Evolutionary conservation across 345 rosid genomes (phyloP).

Genomic region (Dimocarpus longan): DNA sequence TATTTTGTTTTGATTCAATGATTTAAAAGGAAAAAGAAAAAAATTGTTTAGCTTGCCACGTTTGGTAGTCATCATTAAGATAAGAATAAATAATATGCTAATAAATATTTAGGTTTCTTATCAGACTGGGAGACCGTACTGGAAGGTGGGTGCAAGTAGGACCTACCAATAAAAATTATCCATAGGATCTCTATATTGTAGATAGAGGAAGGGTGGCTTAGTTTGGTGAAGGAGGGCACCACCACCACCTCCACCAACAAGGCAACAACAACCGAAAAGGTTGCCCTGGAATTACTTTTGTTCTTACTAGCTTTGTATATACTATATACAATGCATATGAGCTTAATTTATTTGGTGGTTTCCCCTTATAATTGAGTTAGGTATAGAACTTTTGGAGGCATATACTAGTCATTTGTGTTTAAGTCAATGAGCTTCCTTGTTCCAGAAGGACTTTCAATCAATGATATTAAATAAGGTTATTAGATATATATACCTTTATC

Average conservation of each 20-base stretch:
- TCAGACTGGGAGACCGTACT: constrained; percentile 10
- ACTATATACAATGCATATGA: constrained; percentile 15
- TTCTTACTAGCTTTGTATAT: background rate
- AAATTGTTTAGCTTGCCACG: background rate
- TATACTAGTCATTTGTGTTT: background rate
- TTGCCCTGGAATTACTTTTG: background rate
- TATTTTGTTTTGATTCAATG: background rate
- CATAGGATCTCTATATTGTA: background rate
- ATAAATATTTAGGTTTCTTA: constrained; percentile 10
- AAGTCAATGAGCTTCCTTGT: background rate
- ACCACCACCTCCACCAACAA: constrained; percentile 15
- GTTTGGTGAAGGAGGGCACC: constrained; percentile 26
- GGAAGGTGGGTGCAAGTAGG: constrained; percentile 35
- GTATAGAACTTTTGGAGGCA: background rate
- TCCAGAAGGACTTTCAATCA: background rate
- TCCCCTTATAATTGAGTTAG: constrained; percentile 7
- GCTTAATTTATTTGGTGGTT: constrained; percentile 9
- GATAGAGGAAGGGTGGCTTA: constrained; percentile 17
- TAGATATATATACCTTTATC: no score
- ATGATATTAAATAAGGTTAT: no score
- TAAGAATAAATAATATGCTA: constrained; percentile 5
- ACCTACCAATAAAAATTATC: constrained; percentile 29
- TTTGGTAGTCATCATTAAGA: constrained; percentile 17
- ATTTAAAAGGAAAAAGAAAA: background rate
- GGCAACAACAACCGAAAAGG: constrained; percentile 8